Conservation (phyloP, 106 monocot genomes). For the Apostasia shenzhenica region DNA sequence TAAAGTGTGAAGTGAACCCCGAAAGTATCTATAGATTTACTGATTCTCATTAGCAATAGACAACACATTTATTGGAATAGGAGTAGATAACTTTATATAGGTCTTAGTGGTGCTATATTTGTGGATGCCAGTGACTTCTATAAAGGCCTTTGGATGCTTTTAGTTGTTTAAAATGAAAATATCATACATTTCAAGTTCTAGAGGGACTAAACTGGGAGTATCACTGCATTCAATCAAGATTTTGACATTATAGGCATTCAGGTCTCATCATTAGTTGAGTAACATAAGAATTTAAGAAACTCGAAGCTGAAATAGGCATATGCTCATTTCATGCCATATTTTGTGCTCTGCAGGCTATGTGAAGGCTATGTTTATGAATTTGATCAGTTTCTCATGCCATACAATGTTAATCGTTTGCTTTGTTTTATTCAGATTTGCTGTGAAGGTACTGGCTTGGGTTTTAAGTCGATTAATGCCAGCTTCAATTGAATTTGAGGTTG, state of each 20-base stretch:
- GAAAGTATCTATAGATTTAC: too few species aligned
- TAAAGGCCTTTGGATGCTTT: too few species aligned
- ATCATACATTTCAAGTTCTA: too few species aligned
- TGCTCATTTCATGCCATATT: background rate
- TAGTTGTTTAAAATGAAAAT: too few species aligned
- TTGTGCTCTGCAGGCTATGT: background rate
- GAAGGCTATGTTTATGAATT: background rate
- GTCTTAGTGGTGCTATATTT: too few species aligned
- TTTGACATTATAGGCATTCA: too few species aligned
- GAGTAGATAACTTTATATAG: too few species aligned
- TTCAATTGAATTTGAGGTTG: constrained; percentile 1
- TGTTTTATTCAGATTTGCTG: background rate
- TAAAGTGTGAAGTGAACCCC: too few species aligned
- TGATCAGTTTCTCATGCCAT: background rate
- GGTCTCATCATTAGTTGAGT: background rate
- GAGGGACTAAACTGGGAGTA: background rate
- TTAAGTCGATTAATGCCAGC: background rate
- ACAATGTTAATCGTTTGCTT: background rate
- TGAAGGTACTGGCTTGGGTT: background rate
- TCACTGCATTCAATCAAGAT: too few species aligned
- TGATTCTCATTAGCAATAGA: too few species aligned
- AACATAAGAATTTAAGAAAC: background rate
- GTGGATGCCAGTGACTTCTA: too few species aligned
- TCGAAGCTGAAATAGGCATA: background rate
- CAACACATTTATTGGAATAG: too few species aligned